These are phyloP conservation scores for Leucocoprinus gongylophorus DNA, from an alignment of 1,284 basidiomycete genomes.

Conservation along the genomic window DNA sequence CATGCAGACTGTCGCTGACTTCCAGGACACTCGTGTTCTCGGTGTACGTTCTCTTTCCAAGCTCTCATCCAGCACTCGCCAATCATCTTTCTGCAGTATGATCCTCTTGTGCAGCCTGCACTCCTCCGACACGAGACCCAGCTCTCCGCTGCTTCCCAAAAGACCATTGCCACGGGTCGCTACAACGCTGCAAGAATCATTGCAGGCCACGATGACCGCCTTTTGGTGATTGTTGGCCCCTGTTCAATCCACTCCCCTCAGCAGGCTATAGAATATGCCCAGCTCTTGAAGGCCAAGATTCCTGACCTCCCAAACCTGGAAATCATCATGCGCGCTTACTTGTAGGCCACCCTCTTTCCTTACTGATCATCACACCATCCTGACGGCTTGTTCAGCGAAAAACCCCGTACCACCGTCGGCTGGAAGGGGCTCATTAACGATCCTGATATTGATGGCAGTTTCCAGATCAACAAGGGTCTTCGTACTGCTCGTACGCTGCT, in stretches of 20 bases:
- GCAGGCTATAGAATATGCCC: slow-evolving; percentile 89
- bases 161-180: slow-evolving; percentile 76
- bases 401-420: slow-evolving; percentile 84
- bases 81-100: slow-evolving; percentile 52
- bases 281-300: slow-evolving; percentile 64
- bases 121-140: slow-evolving; percentile 82
- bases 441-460: slow-evolving; percentile 89
- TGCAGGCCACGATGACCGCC: slow-evolving; percentile 75
- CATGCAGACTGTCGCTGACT: slow-evolving; percentile 49
- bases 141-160: slow-evolving; percentile 47
- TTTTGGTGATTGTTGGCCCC: slow-evolving; percentile 90
- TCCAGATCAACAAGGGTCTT: slow-evolving; percentile 96
- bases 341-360: slow-evolving; percentile 47
- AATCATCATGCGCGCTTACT: slow-evolving; percentile 96
- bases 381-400: slow-evolving; percentile 33
- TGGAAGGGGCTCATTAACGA: slow-evolving; percentile 91
- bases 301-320: slow-evolving; percentile 72
- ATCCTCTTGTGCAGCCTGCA: slow-evolving; percentile 88
- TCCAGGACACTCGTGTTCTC: slow-evolving; percentile 70
- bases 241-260: slow-evolving; percentile 92
- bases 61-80: not conserved
- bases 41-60: slow-evolving; percentile 44
- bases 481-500: slow-evolving; percentile 83
- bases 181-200: slow-evolving; percentile 73
- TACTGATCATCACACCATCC: slow-evolving; percentile 23